Percentiles rank a stretch among this genome's conserved stretches.
These are phyloP conservation scores for Aspergillus glaucus DNA, from an alignment of 2,329 filamentous ascomycete genomes.

Conservation along the genomic window DNA sequence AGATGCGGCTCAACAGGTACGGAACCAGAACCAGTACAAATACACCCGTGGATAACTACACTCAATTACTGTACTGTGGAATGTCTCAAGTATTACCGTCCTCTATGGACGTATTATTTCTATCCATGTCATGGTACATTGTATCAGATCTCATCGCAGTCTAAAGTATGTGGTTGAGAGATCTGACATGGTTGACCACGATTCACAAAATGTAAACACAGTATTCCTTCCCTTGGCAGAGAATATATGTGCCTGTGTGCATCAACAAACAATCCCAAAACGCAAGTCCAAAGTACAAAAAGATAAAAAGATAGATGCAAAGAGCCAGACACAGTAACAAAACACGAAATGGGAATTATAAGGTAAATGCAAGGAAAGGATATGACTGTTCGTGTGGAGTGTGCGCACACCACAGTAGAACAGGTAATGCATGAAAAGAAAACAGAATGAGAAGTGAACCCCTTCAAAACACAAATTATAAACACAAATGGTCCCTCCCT, in stretches of 20 bases:
- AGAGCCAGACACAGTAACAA: not conserved
- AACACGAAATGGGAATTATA: not conserved
- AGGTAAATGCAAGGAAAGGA: not conserved
- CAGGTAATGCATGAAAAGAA: not conserved
- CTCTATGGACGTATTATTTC: constrained; percentile 12
- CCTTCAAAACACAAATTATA: not conserved
- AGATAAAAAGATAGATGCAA: not conserved
- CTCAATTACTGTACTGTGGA: not conserved
- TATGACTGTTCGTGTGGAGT: constrained; percentile 3
- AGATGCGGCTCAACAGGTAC: not conserved
- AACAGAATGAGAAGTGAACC: not conserved
- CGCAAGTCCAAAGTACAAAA: not conserved
- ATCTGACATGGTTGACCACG: not conserved
- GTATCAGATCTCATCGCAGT: constrained; percentile 10
- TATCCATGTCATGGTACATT: constrained; percentile 12
- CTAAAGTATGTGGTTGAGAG: constrained; percentile 1
- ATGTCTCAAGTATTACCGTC: not conserved
- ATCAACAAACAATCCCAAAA: not conserved
- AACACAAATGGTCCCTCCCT: no score
- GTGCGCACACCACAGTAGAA: constrained; percentile 4
- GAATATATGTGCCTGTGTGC: not conserved
- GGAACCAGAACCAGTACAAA: not conserved
- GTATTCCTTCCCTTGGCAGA: not conserved
- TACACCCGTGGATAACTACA: not conserved
- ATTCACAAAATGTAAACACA: not conserved